Percentiles rank a stretch among this genome's conserved stretches.
These are phyloP conservation scores for Trichoderma harzianum DNA, from an alignment of 2,329 filamentous ascomycete genomes.

Conservation along the genomic window DNA sequence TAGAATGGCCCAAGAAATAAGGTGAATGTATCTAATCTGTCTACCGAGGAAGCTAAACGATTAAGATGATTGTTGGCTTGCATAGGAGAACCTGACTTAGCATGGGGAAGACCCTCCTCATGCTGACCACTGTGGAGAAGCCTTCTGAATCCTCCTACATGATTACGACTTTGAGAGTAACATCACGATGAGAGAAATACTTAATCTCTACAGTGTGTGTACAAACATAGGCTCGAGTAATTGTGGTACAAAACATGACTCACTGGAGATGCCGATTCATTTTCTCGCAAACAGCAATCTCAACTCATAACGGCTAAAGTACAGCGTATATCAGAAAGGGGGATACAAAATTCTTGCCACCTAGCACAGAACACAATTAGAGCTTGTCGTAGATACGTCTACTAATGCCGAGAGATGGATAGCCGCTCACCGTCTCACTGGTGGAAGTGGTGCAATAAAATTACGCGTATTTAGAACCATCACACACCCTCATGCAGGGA, in stretches of 20 bases:
- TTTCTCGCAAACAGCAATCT: rapidly evolving
- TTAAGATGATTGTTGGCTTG: not conserved
- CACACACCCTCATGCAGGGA: not conserved
- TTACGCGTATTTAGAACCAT: not conserved
- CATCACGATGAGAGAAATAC: not conserved
- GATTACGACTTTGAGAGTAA: not conserved
- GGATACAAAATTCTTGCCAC: not conserved
- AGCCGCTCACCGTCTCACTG: not conserved
- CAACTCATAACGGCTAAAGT: not conserved
- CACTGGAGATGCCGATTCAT: not conserved
- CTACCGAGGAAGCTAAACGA: not conserved
- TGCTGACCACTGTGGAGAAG: not conserved
- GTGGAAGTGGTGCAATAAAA: not conserved
- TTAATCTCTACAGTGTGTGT: not conserved
- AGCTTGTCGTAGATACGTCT: not conserved
- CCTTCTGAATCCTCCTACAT: not conserved
- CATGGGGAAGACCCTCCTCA: not conserved
- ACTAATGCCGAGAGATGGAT: not conserved
- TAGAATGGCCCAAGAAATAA: not conserved
- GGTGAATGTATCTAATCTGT: not conserved
- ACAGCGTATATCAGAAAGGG: not conserved
- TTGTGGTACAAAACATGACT: rapidly evolving
- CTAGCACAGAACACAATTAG: not conserved
- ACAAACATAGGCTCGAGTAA: not conserved
- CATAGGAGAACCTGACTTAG: not conserved